Percentiles rank a stretch among this genome's conserved stretches.
These are phyloP conservation scores for Claviceps humidiphila DNA, from an alignment of 2,329 filamentous ascomycete species.

Conservation along the genomic window DNA sequence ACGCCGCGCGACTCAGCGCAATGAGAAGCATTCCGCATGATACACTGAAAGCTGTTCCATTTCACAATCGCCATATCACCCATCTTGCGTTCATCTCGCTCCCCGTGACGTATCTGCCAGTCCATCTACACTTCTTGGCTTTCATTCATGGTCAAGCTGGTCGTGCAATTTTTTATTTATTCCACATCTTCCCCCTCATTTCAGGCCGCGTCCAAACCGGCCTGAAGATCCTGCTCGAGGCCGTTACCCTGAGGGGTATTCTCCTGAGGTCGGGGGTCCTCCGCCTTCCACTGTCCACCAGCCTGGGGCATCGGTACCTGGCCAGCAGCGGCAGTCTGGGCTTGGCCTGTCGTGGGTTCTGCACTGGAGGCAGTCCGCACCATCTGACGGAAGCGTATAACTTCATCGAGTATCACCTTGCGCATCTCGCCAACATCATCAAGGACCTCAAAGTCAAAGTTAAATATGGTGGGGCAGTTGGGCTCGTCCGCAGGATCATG, in stretches of 20 bases:
- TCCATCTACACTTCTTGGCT: not conserved
- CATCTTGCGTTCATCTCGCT: too few relatives aligned
- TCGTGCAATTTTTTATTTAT: not conserved
- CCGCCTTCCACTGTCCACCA: slow-evolving; percentile 41
- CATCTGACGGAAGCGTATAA: slow-evolving; percentile 64
- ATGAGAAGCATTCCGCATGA: not conserved
- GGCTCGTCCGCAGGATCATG: slow-evolving; percentile 96
- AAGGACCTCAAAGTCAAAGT: slow-evolving; percentile 97
- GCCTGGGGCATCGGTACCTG: slow-evolving; percentile 40
- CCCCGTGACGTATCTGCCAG: not conserved
- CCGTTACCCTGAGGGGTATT: slow-evolving; percentile 34
- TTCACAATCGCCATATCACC: not conserved
- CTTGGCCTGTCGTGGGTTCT: slow-evolving; percentile 19
- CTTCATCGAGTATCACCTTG: slow-evolving; percentile 93
- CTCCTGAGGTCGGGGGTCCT: slow-evolving; percentile 48
- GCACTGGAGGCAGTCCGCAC: slow-evolving; percentile 38
- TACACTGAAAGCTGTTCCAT: not conserved
- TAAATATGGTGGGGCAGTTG: slow-evolving; percentile 82
- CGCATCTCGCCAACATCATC: slow-evolving; percentile 94
- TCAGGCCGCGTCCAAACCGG: slow-evolving; percentile 24
- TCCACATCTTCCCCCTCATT: slow-evolving; percentile 6
- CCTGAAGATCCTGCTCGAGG: slow-evolving; percentile 46
- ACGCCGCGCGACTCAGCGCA: too few relatives aligned
- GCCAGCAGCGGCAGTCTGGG: slow-evolving; percentile 23
- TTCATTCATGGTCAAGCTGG: not conserved